Evolutionary conservation across 768 basidiomycete genomes (phyloP).

Genomic region (Multifurca ochricompacta): DNA sequence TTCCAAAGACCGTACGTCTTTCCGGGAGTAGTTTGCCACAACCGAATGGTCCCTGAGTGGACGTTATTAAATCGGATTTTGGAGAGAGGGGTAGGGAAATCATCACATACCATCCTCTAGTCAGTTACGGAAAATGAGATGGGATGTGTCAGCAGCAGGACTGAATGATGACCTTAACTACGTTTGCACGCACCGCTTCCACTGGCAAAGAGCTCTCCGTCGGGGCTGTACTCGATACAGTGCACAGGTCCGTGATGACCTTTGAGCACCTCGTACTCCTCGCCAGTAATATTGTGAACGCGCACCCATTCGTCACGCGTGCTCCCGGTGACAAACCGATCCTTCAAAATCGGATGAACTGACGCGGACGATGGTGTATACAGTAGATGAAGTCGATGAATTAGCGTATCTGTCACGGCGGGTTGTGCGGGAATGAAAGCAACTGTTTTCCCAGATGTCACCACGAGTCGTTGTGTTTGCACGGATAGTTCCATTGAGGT

Average conservation of each 20-base stretch:
- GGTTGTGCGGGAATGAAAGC: constrained; percentile 80
- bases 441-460: constrained; percentile 88
- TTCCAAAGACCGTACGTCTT: constrained; percentile 90
- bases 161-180: neutral
- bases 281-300: constrained; percentile 83
- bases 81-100: too few relatives aligned
- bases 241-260: constrained; percentile 98
- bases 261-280: constrained; percentile 86
- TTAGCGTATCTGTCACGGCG: constrained; percentile 39
- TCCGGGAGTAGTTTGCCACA: constrained; percentile 96
- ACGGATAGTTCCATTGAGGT: constrained; percentile 90
- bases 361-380: constrained; percentile 93
- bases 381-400: constrained; percentile 69
- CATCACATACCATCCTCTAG: constrained; percentile 65
- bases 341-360: constrained; percentile 80
- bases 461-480: constrained; percentile 73
- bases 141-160: constrained; percentile 8
- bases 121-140: constrained; percentile 11
- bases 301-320: constrained; percentile 93
- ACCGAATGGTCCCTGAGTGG: constrained; percentile 73
- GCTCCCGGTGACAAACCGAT: constrained; percentile 90
- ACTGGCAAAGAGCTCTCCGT: constrained; percentile 96
- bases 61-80: neutral
- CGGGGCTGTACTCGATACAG: constrained; percentile 88
- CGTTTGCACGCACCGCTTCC: constrained; percentile 73